Base-by-base conservation (phyloP, 2,329 filamentous ascomycete genomes). In the Chaetomium sp. region DNA sequence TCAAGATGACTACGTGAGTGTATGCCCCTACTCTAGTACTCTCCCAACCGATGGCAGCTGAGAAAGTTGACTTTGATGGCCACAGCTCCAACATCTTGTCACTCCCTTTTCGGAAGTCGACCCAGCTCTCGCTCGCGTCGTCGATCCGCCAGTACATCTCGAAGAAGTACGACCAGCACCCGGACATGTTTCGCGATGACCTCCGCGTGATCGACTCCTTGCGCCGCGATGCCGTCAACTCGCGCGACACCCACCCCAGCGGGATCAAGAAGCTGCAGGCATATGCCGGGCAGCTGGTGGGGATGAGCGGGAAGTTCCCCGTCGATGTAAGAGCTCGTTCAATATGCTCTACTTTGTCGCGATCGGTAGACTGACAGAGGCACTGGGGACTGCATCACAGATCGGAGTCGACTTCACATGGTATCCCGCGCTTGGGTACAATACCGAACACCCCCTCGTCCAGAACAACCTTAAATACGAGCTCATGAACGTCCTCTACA, bases 131-230 rank as follows among this genome's bases (percentile, higher is more conserved):
- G 65, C 85, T 98, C 67, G 90, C 91, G 62, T 83, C 87, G 67
- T 90, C 93, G 57, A 93, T 99, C 75, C 92, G 91, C 69, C 89
- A 95, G 75, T 98, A 99, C 81, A 98, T 99, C 74, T 96, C 93
- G 67, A 90, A 87, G 77, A 97, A 98, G 83, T 98, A 98, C 89
- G 94, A 98, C 78, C 95, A 99, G 76, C 94, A 97, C 75, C 94
- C 95, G 38, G 93, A 97, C 77, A 96, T 97, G 90, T 99, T 99
- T 78, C 87, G 87, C 68, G 85, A 91, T 69, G 95, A 99, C 79
- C 87, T 87, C 65, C 88, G 93, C 74, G 85, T 90, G 69, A 93
- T 99, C 73, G 93, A 98, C 75, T 82, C 86, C 57, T 81, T 98
- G 64, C 89, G 95, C 5, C 85, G 86, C 67, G 91, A 96, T 75